phyloP scores from a whole-genome alignment of 495 filamentous ascomycete species.

The Penicillium chermesinum region DNA sequence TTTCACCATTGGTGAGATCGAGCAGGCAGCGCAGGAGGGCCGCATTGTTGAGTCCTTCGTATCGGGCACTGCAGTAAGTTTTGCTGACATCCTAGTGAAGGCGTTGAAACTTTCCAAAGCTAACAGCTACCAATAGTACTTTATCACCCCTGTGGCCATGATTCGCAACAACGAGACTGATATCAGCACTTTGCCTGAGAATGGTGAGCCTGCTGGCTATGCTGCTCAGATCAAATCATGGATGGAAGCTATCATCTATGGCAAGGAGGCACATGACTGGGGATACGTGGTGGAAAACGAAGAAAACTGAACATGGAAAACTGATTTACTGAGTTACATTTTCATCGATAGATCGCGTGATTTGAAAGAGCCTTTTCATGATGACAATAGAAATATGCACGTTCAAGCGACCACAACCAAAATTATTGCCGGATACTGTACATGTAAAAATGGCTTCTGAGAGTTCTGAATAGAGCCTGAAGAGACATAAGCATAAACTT shows the following conservation, averaged over 20 bases:
- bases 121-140: constrained; percentile 50
- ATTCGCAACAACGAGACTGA: constrained; percentile 71
- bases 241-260: constrained; percentile 83
- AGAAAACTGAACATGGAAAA: constrained; percentile 19
- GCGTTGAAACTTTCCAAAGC: constrained; percentile 1
- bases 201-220: constrained; percentile 58
- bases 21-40: constrained; percentile 67
- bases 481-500: no score
- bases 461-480: no score
- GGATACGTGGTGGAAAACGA: constrained; percentile 65
- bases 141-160: constrained; percentile 67
- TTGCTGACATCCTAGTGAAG: not conserved
- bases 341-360: no score
- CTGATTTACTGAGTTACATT: no score
- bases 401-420: no score
- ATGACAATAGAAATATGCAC: no score
- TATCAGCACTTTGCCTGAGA: constrained; percentile 58
- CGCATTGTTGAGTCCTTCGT: constrained; percentile 80
- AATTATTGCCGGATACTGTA: no score
- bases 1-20: constrained; percentile 75
- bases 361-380: no score
- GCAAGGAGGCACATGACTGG: constrained; percentile 75
- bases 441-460: no score
- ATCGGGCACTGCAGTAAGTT: constrained; percentile 75
- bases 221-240: constrained; percentile 68